A percentile compares a stretch with the other conserved stretches of the same genome.
phyloP scores from a whole-genome alignment of 2,329 filamentous ascomycete species.

The Clonostachys chloroleuca region DNA sequence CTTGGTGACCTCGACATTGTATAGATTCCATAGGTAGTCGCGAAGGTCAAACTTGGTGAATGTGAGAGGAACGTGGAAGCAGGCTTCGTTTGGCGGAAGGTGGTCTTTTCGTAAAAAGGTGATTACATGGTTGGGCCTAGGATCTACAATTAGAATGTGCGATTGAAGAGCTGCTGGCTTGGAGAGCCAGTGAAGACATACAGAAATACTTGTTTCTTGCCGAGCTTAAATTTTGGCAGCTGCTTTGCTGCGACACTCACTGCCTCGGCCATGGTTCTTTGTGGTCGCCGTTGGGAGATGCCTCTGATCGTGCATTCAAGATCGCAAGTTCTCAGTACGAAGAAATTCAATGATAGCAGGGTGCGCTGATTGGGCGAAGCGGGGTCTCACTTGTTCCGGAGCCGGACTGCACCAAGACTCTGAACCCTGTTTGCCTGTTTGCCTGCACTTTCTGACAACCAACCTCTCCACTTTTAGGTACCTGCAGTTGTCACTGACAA shows the following conservation, averaged over 20 bases:
- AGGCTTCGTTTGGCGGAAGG: conserved; percentile 75
- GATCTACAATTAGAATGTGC: not conserved
- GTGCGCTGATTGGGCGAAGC: not conserved
- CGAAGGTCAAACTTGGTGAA: conserved; percentile 97
- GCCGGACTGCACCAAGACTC: not conserved
- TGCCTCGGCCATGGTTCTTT: conserved; percentile 30
- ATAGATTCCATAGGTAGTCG: conserved; percentile 88
- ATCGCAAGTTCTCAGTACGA: no score
- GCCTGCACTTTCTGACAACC: not conserved
- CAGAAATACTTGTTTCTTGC: conserved; percentile 52
- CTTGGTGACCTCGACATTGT: conserved; percentile 66
- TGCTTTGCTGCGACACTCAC: conserved; percentile 28
- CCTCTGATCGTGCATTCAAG: no score
- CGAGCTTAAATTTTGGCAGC: conserved; percentile 40
- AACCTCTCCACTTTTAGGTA: not conserved
- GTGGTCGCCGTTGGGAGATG: not conserved
- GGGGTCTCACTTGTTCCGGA: not conserved
- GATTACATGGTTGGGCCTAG: conserved; percentile 76
- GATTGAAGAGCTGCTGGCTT: not conserved
- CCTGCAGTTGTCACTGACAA: not conserved
- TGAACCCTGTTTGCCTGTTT: no score
- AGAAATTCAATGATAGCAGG: not conserved
- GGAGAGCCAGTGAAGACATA: conserved; percentile 20
- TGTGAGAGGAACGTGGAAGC: conserved; percentile 83
- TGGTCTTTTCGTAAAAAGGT: conserved; percentile 69